Evolutionary conservation across 805 yeast genomes (phyloP).

Genomic region (Suhomyces xylopsoci): DNA sequence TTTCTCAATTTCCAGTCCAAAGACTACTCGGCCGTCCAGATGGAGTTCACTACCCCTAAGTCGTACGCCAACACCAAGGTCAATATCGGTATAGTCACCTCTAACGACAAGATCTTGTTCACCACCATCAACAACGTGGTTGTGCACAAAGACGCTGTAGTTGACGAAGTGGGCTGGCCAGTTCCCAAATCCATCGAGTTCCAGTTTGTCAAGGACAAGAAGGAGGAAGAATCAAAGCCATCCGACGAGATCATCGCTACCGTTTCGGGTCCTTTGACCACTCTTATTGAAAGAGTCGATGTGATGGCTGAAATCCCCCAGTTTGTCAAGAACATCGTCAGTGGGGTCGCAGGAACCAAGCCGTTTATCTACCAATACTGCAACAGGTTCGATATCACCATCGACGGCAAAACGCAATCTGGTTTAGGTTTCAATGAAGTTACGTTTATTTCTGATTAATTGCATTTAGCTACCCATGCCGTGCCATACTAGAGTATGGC

Average conservation of each 20-base stretch:
- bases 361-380: conserved; percentile 95
- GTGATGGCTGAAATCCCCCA: conserved; percentile 97
- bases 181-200: conserved; percentile 71
- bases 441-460: conserved; percentile 61
- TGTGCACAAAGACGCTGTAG: conserved; percentile 46
- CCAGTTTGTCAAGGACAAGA: conserved; percentile 47
- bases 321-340: conserved; percentile 87
- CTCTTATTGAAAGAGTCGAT: conserved; percentile 84
- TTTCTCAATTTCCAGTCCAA: conserved; percentile 84
- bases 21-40: conserved; percentile 69
- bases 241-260: conserved; percentile 42
- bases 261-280: conserved; percentile 58
- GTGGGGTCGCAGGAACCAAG: conserved; percentile 92
- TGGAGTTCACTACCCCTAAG: conserved; percentile 94
- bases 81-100: conserved; percentile 70
- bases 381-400: conserved; percentile 54
- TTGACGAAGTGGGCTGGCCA: conserved; percentile 90
- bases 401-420: conserved; percentile 43
- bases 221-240: conserved; percentile 43
- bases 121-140: conserved; percentile 66
- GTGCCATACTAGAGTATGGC: too few relatives aligned
- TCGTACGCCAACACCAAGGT: conserved; percentile 84
- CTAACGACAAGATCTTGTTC: conserved; percentile 56
- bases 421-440: conserved; percentile 78
- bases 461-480: not conserved